These are phyloP conservation scores for Botrytis fabae DNA, from an alignment of 2,329 filamentous ascomycete genomes.

Conservation along the genomic window DNA sequence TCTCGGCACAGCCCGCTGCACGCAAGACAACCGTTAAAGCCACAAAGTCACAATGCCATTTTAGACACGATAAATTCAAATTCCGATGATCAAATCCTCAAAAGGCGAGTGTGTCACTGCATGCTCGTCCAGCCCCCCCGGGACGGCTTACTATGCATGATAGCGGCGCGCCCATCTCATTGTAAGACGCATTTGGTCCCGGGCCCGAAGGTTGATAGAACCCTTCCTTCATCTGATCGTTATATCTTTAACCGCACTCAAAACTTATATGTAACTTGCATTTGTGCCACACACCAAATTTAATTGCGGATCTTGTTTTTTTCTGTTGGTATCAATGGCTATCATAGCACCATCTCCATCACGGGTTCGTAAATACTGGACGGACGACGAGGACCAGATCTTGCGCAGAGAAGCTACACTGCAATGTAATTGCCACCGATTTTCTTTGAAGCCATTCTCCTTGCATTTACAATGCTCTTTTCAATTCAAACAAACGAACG, in stretches of 20 bases:
- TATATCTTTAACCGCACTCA: conserved; percentile 17
- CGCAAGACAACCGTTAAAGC: conserved; percentile 18
- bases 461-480: not conserved
- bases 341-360: conserved; percentile 14
- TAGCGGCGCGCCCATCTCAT: not conserved
- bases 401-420: conserved; percentile 18
- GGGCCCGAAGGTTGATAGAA: conserved; percentile 15
- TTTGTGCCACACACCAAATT: conserved; percentile 19
- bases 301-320: conserved; percentile 16
- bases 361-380: conserved; percentile 21
- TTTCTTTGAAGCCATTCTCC: not conserved
- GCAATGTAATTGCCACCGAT: conserved; percentile 14
- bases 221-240: conserved; percentile 17
- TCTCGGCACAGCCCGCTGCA: conserved; percentile 16
- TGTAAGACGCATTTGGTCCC: conserved; percentile 17
- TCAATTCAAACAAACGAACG: not conserved
- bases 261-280: conserved; percentile 19
- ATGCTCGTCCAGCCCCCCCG: conserved; percentile 13
- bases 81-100: conserved; percentile 6
- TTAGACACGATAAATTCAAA: conserved; percentile 7
- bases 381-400: conserved; percentile 17
- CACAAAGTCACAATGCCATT: conserved; percentile 8
- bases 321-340: conserved; percentile 17
- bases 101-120: conserved; percentile 8
- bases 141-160: conserved; percentile 9